These are phyloP conservation scores for Aspergillus sp. DNA, from an alignment of 2,329 filamentous ascomycete species.

Conservation along the genomic window DNA sequence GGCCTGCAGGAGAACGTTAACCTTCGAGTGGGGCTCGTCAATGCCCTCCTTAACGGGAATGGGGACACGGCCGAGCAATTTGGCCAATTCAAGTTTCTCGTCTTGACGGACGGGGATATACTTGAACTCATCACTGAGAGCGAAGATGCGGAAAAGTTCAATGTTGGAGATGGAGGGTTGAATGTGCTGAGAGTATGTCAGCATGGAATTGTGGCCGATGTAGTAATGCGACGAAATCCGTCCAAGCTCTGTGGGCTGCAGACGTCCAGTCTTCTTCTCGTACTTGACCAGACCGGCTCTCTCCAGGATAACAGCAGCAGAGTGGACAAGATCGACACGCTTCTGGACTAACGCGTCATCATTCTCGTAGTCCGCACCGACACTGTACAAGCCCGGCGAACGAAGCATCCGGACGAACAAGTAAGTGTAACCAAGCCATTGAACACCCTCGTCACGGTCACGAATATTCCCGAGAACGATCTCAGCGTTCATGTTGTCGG, in stretches of 20 bases:
- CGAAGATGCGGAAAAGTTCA: constrained; percentile 93
- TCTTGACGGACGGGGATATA: constrained; percentile 97
- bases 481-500: constrained; percentile 94
- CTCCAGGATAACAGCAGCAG: constrained; percentile 78
- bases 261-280: constrained; percentile 81
- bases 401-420: constrained; percentile 96
- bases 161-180: constrained; percentile 89
- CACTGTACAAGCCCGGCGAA: constrained; percentile 89
- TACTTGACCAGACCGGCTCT: constrained; percentile 89
- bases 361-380: constrained; percentile 90
- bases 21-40: constrained; percentile 94
- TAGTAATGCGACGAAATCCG: constrained; percentile 98
- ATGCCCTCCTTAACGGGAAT: constrained; percentile 97
- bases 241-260: constrained; percentile 89
- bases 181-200: constrained; percentile 92
- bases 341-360: constrained; percentile 91
- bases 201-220: constrained; percentile 92
- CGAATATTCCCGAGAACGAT: constrained; percentile 90
- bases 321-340: constrained; percentile 94
- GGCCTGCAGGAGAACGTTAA: constrained; percentile 93
- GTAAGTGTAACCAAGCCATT: constrained; percentile 98
- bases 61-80: constrained; percentile 80
- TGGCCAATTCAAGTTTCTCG: constrained; percentile 92
- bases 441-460: constrained; percentile 89
- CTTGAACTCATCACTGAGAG: constrained; percentile 95